phyloP scores from a whole-genome alignment of 148 eudicot species.

The Vaccinium macrocarpon region DNA sequence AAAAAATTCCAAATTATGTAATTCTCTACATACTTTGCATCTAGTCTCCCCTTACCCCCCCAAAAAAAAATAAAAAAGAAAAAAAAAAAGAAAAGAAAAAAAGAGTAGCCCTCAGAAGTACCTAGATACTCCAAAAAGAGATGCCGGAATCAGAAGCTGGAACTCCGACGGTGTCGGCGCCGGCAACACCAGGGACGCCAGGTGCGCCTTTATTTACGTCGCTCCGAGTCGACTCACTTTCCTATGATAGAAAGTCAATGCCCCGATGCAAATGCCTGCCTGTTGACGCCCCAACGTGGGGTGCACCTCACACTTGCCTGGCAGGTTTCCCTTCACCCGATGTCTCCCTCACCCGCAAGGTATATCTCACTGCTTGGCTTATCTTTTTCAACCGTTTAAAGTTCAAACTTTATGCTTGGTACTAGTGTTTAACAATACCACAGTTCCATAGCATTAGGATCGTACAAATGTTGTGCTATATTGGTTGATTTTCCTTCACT shows the following conservation, averaged over 20 bases:
- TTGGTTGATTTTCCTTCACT: too few relatives aligned
- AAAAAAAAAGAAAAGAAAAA: slow-evolving; percentile 24
- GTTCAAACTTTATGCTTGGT: not conserved
- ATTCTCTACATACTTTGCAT: not conserved
- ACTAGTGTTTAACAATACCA: too few relatives aligned
- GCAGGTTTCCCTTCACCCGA: slow-evolving; percentile 57
- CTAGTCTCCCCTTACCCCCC: not conserved
- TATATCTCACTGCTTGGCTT: slow-evolving; percentile 8
- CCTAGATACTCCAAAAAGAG: not conserved
- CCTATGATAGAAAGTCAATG: slow-evolving; percentile 84
- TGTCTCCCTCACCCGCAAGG: slow-evolving; percentile 97
- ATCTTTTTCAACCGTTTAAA: not conserved
- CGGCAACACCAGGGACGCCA: slow-evolving; percentile 77
- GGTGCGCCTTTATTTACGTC: slow-evolving; percentile 58
- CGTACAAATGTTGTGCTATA: too few relatives aligned
- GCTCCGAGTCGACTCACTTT: slow-evolving; percentile 62
- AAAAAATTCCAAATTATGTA: slow-evolving; percentile 19
- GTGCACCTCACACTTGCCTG: slow-evolving; percentile 64
- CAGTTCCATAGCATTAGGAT: too few relatives aligned
- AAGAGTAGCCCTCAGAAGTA: not conserved
- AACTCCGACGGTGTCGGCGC: slow-evolving; percentile 37
- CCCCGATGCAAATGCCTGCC: slow-evolving; percentile 78
- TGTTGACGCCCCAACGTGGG: slow-evolving; percentile 43
- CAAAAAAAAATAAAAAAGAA: slow-evolving; percentile 9
- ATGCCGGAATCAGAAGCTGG: slow-evolving; percentile 39